These are phyloP conservation scores for Stygiomarasmius scandens DNA, from an alignment of 1,284 basidiomycete species.

Conservation along the genomic window DNA sequence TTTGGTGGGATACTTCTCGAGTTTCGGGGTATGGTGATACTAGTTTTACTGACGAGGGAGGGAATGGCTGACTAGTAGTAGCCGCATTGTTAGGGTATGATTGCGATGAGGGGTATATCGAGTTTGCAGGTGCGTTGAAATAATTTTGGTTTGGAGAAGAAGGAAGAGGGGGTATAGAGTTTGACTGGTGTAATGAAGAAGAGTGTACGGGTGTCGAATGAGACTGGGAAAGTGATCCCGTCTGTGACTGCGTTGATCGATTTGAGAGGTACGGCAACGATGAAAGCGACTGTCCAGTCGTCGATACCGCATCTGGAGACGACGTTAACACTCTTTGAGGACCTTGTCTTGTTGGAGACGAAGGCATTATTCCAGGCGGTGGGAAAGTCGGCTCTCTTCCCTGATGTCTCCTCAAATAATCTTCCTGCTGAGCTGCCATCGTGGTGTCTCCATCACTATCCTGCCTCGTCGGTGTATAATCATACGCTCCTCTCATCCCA, in stretches of 20 bases:
- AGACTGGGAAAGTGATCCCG: neutral
- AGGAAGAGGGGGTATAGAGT: neutral
- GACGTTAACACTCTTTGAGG: slow-evolving; percentile 2
- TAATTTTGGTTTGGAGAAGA: neutral
- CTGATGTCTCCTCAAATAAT: neutral
- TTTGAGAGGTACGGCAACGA: too few species aligned
- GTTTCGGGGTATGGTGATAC: too few species aligned
- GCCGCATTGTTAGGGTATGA: neutral
- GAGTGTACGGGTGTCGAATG: neutral
- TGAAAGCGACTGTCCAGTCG: too few species aligned
- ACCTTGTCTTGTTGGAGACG: too few species aligned
- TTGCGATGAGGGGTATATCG: slow-evolving; percentile 3
- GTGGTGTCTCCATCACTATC: slow-evolving; percentile 29
- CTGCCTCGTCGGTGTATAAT: slow-evolving; percentile 21
- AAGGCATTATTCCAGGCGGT: slow-evolving; percentile 10
- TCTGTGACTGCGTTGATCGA: neutral
- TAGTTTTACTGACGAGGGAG: too few species aligned
- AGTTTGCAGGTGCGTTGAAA: neutral
- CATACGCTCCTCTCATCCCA: neutral
- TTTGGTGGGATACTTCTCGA: too few species aligned
- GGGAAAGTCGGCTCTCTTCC: neutral
- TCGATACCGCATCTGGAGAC: slow-evolving; percentile 5
- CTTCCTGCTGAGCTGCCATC: slow-evolving; percentile 12
- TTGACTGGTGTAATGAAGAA: neutral
- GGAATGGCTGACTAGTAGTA: too few species aligned